These are phyloP conservation scores for Bolboschoenoplectus hybrid DNA, from an alignment of 202 grass and related monocot species.

Conservation along the genomic window DNA sequence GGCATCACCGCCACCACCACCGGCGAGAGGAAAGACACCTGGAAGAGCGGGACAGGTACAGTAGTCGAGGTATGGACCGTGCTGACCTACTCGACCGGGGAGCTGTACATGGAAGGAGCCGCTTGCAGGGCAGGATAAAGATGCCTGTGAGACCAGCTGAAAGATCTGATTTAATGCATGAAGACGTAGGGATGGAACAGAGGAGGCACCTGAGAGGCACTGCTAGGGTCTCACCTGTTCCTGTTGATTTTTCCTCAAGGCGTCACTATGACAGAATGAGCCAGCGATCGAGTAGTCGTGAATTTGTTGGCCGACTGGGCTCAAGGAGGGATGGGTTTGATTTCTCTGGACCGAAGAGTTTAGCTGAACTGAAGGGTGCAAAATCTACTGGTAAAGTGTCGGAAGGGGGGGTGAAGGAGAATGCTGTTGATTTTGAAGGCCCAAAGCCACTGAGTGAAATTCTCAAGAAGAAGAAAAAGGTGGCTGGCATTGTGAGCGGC, in stretches of 20 bases:
- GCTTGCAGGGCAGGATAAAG: conserved; percentile 80
- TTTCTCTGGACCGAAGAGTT: conserved; percentile 56
- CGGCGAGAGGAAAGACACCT: conserved; percentile 16
- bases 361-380: conserved; percentile 48
- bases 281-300: conserved; percentile 48
- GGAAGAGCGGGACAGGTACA: background rate
- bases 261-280: conserved; percentile 48
- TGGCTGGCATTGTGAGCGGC: conserved; percentile 11
- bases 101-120: conserved; percentile 50
- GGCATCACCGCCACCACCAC: conserved; percentile 41
- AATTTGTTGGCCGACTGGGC: conserved; percentile 48
- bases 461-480: conserved; percentile 73
- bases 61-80: conserved; percentile 8
- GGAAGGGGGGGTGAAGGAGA: conserved; percentile 56
- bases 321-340: conserved; percentile 42
- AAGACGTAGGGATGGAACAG: conserved; percentile 56
- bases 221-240: conserved; percentile 51
- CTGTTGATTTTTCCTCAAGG: conserved; percentile 36
- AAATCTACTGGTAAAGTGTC: conserved; percentile 49
- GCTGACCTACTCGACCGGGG: conserved; percentile 9
- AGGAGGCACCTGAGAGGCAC: conserved; percentile 49
- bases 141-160: conserved; percentile 70
- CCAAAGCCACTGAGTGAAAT: conserved; percentile 78
- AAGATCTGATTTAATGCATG: conserved; percentile 44
- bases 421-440: conserved; percentile 70